Percentiles rank a stretch among this genome's conserved stretches.
Conservation (phyloP, 2,329 filamentous ascomycete species). For the Fusarium vanettenii region DNA sequence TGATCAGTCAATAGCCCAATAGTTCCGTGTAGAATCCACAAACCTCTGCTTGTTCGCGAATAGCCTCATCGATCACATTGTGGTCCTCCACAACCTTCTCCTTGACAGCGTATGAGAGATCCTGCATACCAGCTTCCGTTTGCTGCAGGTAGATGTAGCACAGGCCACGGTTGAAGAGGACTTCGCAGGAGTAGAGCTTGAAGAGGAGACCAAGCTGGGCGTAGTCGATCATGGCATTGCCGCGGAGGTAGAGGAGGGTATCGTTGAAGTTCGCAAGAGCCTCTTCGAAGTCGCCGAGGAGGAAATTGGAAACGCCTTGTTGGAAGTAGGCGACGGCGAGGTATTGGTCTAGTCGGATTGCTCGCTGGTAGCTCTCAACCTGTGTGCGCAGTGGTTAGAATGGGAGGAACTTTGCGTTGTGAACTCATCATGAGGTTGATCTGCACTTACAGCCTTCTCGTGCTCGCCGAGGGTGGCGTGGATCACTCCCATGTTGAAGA, state of each 20-base stretch:
- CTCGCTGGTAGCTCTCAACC: constrained; percentile 95
- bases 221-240: constrained; percentile 98
- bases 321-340: constrained; percentile 98
- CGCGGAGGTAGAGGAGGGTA: constrained; percentile 90
- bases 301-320: constrained; percentile 97
- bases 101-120: constrained; percentile 89
- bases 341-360: constrained; percentile 91
- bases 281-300: constrained; percentile 97
- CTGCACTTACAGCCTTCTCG: constrained; percentile 83
- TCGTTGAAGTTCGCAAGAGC: constrained; percentile 99
- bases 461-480: constrained; percentile 97
- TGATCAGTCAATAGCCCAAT: constrained; percentile 41
- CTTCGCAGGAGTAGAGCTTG: constrained; percentile 97
- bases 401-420: constrained; percentile 10
- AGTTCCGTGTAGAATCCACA: constrained; percentile 27
- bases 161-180: constrained; percentile 94
- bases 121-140: constrained; percentile 88
- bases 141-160: constrained; percentile 98
- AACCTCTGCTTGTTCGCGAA: constrained; percentile 91
- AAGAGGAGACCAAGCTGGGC: constrained; percentile 95
- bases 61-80: constrained; percentile 97
- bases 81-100: constrained; percentile 97
- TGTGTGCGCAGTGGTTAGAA: constrained; percentile 51
- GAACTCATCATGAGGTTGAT: not conserved
- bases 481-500: constrained; percentile 98